Conservation (phyloP, 1,139 yeast genomes). For the Geotrichum reessii region DNA sequence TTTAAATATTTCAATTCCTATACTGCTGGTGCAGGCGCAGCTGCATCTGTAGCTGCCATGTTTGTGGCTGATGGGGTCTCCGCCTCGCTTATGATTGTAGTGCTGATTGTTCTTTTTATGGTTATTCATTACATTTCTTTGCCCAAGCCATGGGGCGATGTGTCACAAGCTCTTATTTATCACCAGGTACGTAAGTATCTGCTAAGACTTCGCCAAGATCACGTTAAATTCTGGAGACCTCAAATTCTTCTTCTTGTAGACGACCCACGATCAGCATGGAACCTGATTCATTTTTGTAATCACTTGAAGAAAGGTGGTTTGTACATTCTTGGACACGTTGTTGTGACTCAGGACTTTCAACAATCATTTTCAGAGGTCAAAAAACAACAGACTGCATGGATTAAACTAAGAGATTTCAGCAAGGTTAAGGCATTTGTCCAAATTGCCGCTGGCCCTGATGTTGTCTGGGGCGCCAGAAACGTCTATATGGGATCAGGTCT, state of each 20-base stretch:
- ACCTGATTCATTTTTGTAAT: conserved; percentile 86
- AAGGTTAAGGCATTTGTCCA: conserved; percentile 90
- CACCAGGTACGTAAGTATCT: conserved; percentile 93
- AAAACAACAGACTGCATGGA: conserved; percentile 76
- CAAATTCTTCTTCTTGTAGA: conserved; percentile 83
- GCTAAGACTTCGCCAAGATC: conserved; percentile 74
- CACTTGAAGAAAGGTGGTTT: conserved; percentile 92
- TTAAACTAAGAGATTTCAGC: conserved; percentile 67
- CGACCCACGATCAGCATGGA: conserved; percentile 88
- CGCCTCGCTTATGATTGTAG: conserved; percentile 68
- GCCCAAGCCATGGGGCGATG: conserved; percentile 96
- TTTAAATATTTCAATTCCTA: conserved; percentile 77
- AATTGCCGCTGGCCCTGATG: conserved; percentile 76
- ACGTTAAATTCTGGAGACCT: conserved; percentile 96
- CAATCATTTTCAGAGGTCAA: conserved; percentile 60
- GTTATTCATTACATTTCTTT: conserved; percentile 86
- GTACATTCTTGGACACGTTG: conserved; percentile 86
- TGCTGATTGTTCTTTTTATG: conserved; percentile 59
- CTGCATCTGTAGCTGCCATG: conserved; percentile 75
- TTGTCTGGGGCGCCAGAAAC: conserved; percentile 95
- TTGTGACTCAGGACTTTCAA: conserved; percentile 52
- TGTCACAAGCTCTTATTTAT: conserved; percentile 85
- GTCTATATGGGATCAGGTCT: conserved; percentile 87
- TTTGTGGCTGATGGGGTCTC: conserved; percentile 87
- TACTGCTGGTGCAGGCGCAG: conserved; percentile 74